Percentiles rank a stretch among this genome's conserved stretches.
Evolutionary conservation across 176 grass and related monocot species (phyloP).

Genomic region (Alloteropsis semialata): DNA sequence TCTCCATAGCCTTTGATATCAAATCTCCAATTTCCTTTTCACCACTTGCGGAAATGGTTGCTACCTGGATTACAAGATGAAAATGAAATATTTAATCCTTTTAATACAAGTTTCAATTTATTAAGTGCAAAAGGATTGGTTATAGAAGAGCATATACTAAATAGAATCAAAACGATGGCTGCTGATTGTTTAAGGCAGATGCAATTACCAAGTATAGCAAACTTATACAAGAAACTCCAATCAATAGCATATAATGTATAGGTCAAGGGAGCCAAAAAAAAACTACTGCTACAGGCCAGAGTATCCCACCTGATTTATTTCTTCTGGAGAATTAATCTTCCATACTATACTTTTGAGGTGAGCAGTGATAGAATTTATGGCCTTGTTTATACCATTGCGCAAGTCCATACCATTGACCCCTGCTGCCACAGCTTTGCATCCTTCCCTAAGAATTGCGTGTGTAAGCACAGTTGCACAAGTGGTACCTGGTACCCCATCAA

Average conservation of each 20-base stretch:
- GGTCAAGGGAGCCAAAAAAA: no score
- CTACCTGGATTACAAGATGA: slow-evolving; percentile 58
- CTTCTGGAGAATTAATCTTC: slow-evolving; percentile 78
- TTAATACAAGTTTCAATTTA: no score
- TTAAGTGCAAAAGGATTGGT: not conserved
- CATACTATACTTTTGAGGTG: slow-evolving; percentile 78
- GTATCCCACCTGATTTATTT: slow-evolving; percentile 80
- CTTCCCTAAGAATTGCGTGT: slow-evolving; percentile 88
- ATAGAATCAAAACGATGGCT: not conserved
- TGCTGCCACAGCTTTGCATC: slow-evolving; percentile 86
- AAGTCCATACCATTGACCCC: slow-evolving; percentile 93
- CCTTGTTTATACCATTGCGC: slow-evolving; percentile 81
- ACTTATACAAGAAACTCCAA: slow-evolving; percentile 4
- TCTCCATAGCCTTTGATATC: slow-evolving; percentile 86
- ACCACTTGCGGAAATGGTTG: slow-evolving; percentile 91
- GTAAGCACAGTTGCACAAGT: slow-evolving; percentile 93
- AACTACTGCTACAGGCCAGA: not conserved
- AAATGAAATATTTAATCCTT: slow-evolving; percentile 25
- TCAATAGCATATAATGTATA: slow-evolving; percentile 4
- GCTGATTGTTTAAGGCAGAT: not conserved
- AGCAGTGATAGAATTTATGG: slow-evolving; percentile 58
- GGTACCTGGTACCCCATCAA: slow-evolving; percentile 66
- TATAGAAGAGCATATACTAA: not conserved
- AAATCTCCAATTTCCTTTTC: slow-evolving; percentile 96
- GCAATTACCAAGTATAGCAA: slow-evolving; percentile 6